Base-by-base conservation (phyloP, 805 yeast genomes). In the Lipomyces chichibuensis region DNA sequence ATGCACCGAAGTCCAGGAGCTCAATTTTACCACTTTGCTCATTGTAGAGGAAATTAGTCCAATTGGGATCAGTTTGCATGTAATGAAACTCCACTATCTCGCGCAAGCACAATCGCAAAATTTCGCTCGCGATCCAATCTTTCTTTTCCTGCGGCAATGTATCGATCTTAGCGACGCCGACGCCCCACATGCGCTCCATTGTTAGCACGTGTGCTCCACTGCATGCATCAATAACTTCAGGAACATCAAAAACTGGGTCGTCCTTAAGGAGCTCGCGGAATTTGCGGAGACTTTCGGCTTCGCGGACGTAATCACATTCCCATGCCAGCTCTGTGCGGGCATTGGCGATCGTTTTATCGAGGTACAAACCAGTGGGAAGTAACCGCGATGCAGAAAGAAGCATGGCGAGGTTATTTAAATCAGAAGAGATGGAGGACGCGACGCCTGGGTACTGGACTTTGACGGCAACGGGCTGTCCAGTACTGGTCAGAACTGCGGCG, bases 1-100 rank as follows among this genome's bases (percentile, higher is more conserved):
- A 89, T 0, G 99, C 98, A 59, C 99, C 99, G 79, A 95, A 95
- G 79, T 95, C 99, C 62, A 95, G 81, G 64, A 95, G 81, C 77
- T 94, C 98, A 65, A 95, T 86, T 77, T 89, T 87, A 32, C 84
- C 79, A 1, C 92, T 87, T n/a, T 80, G 72, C 43, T 82, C 82
- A 75, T 95, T 92, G 80, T 90, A 92, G 67, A 95, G 79, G 80
- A 95, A 95, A 77, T 95, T 95, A 57, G 99, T 98, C 99, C 99
- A 95, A 78, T 95, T 95, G 61, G 99, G 99, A 80, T 95, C 99
- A 0, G 98, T 94, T 80, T 95, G 99, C 99, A 95, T 95, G 80
- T 89, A 94, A 74, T 84, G 85, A 80, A 89, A 93, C 72, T 85
- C 81, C 14, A 92, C 91, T 77, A 95, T 90, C 79, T 95, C 99